Conservation (phyloP, 352 stramenopile genomes). For the Blastocystis sp. region DNA sequence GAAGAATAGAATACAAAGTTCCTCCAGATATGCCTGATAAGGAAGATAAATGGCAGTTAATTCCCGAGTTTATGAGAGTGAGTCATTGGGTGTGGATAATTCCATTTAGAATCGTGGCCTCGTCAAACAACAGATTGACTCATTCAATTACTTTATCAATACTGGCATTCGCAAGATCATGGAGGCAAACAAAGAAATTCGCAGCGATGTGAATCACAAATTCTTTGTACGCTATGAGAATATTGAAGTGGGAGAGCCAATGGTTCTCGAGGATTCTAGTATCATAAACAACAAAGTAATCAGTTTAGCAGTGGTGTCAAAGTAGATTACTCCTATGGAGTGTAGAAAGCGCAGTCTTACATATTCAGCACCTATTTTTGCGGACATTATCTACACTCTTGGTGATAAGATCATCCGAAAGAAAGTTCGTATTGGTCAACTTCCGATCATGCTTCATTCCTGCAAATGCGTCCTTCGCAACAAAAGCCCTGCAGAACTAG, state of each 20-base stretch:
- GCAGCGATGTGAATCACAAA: conserved; percentile 84
- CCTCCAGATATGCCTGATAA: conserved; percentile 32
- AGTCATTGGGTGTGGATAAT: conserved; percentile 47
- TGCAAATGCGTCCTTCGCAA: conserved; percentile 87
- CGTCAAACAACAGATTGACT: conserved; percentile 97
- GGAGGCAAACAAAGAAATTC: conserved; percentile 79
- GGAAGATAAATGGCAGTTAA: conserved; percentile 93
- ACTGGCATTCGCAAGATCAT: conserved; percentile 98
- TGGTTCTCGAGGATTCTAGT: conserved; percentile 91
- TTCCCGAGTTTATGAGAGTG: conserved; percentile 91
- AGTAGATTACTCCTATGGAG: conserved; percentile 85
- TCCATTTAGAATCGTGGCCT: conserved; percentile 72
- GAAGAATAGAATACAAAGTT: not conserved
- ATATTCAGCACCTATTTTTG: conserved; percentile 95
- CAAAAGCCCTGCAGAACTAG: conserved; percentile 85
- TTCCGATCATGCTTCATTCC: conserved; percentile 96
- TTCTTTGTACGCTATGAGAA: conserved; percentile 97
- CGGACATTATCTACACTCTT: conserved; percentile 93
- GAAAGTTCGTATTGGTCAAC: conserved; percentile 77
- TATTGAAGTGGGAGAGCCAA: conserved; percentile 90
- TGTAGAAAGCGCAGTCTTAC: conserved; percentile 95
- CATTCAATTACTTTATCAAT: conserved; percentile 97
- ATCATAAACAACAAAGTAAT: conserved; percentile 71
- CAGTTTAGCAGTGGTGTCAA: not conserved
- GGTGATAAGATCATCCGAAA: conserved; percentile 97